These are phyloP conservation scores for Hibiscus syriacus DNA, from an alignment of 345 rosid genomes.

Conservation along the genomic window DNA sequence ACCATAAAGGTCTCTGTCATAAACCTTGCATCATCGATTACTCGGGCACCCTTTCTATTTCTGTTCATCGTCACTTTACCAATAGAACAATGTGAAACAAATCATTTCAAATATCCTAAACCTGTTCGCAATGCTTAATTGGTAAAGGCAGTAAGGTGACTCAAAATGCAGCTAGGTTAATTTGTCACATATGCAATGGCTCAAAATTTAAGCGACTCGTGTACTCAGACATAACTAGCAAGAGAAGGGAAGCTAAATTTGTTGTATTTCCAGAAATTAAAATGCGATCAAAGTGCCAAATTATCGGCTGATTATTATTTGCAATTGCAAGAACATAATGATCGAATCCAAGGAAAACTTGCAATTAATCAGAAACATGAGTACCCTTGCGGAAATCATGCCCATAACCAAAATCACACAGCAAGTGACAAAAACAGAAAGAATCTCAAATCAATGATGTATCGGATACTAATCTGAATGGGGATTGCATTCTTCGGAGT, in stretches of 20 bases:
- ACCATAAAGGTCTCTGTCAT: slow-evolving; percentile 63
- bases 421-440: background rate
- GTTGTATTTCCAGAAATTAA: background rate
- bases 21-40: slow-evolving; percentile 38
- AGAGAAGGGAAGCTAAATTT: background rate
- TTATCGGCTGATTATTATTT: background rate
- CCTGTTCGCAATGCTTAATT: background rate
- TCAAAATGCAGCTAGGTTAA: no score
- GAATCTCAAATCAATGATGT: background rate
- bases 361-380: background rate
- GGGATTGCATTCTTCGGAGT: slow-evolving; percentile 43
- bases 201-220: background rate
- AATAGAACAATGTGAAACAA: slow-evolving; percentile 53
- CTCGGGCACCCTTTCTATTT: slow-evolving; percentile 44
- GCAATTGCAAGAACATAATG: background rate
- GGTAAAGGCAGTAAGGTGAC: no score
- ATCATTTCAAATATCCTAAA: slow-evolving; percentile 15
- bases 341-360: background rate
- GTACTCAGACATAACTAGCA: background rate
- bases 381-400: background rate
- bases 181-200: background rate
- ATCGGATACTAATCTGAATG: slow-evolving; percentile 14
- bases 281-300: background rate
- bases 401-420: no score
- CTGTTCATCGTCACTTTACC: slow-evolving; percentile 72